Evolutionary conservation across 148 eudicot species (phyloP), one percentile per base, ranked within the genome.

Genomic region (Diospyros kaki): DNA sequence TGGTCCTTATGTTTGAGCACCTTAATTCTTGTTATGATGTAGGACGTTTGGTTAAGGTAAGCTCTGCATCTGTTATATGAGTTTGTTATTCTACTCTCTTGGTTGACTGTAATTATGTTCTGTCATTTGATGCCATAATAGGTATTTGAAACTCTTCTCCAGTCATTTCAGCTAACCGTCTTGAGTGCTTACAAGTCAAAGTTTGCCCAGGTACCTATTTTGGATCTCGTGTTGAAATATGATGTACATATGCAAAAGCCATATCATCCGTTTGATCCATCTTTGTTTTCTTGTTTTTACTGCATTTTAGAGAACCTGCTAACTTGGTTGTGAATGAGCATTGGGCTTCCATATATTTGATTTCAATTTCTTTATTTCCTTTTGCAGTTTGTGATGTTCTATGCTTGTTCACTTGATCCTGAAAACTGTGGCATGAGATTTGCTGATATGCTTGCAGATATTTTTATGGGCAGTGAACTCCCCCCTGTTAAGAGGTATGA

Each of bases 371-470:
- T 17, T 55, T 63, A 15, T 69, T 38, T 72, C 12, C 7, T 74
- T 60, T 78, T 89, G 91, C 89, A 95, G 99, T 95, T 93, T 85
- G 91, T 95, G 74, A 82, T 93, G 81, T 95, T 93, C 77, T 95
- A 90, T 84, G 93, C 98, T 61, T 95, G 98, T 79, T 91, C 99
- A 46, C 79, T 95, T 71, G 96, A 93, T 81, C 98, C 99, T 72
- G 94, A 83, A 79, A 66, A 66, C 70, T 95, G 94, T 76, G 99
- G 99, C 51, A 68, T 54, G 38, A 88, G 81, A 78, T 93, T 93
- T 77, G 90, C 90, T 5, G 64, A 64, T 48, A 74, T 75, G 55
- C 99, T 95, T 76, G 79, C 86, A n/a, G 78, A 87, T 50, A 83
- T 86, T 43, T 95, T 84, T 78, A 61, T 60, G 28, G 74, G 77